Evolutionary conservation across 441 rosid species (phyloP).

Genomic region (Bruguiera hainesii): DNA sequence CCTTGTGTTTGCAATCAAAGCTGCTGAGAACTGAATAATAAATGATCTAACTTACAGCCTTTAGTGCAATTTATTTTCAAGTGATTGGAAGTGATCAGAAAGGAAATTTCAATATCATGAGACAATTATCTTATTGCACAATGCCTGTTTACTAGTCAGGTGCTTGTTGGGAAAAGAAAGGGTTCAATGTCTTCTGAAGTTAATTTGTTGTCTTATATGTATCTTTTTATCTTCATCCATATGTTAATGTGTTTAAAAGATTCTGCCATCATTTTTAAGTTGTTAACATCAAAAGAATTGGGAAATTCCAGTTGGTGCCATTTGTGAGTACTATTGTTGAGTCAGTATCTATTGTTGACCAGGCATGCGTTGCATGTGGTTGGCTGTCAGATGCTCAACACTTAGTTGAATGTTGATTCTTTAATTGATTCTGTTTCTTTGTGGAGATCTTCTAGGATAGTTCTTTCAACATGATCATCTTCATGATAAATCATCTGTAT

Average conservation of each 20-base stretch:
- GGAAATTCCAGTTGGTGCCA: too few species aligned
- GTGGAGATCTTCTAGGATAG: neutral
- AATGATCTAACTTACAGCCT: neutral
- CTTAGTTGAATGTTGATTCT: neutral
- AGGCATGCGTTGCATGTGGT: neutral
- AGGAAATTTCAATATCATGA: neutral
- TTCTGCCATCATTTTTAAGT: too few species aligned
- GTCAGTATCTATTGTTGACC: neutral
- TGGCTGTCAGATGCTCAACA: neutral
- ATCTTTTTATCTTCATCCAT: too few species aligned
- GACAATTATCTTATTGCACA: neutral
- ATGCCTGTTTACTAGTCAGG: neutral
- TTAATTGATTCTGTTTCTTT: neutral
- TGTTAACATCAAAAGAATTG: too few species aligned
- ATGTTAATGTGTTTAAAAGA: too few species aligned
- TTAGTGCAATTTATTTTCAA: conserved; percentile 1
- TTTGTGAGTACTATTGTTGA: neutral
- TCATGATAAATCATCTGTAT: neutral
- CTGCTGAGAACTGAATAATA: neutral
- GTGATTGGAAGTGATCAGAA: neutral
- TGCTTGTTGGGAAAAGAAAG: neutral
- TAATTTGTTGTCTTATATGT: neutral
- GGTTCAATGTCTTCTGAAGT: neutral
- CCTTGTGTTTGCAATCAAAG: neutral
- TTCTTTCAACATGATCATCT: neutral